Evolutionary conservation across 2,329 filamentous ascomycete genomes (phyloP).

Genomic region (Nigrospora sphaerica): DNA sequence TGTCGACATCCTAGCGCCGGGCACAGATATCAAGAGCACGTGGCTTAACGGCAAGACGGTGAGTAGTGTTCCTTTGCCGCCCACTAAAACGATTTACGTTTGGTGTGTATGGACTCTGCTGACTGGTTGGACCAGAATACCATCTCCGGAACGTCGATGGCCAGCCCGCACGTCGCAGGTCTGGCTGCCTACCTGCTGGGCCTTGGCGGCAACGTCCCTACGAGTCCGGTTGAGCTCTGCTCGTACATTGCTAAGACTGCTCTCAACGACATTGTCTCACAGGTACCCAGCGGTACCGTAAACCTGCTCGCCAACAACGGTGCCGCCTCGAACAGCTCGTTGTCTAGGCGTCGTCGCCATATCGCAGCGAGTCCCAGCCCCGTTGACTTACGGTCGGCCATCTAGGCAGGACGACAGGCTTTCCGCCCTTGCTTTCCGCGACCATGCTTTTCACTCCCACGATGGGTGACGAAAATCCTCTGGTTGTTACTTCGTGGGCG

Average conservation of each 20-base stretch:
- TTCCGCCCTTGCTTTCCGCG: too few relatives aligned
- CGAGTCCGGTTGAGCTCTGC: slow-evolving; percentile 32
- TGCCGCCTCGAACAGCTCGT: slow-evolving; percentile 5
- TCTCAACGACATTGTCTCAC: slow-evolving; percentile 28
- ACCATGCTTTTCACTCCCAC: too few relatives aligned
- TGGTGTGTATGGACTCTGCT: slow-evolving; percentile 10
- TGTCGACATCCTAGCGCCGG: slow-evolving; percentile 46
- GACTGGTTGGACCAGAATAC: slow-evolving; percentile 26
- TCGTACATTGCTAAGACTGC: slow-evolving; percentile 31
- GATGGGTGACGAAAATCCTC: too few relatives aligned
- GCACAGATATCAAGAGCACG: slow-evolving; percentile 38
- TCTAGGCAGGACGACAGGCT: too few relatives aligned
- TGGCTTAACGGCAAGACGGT: slow-evolving; percentile 29
- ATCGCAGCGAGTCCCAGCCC: too few relatives aligned
- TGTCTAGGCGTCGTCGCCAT: too few relatives aligned
- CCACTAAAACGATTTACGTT: background rate
- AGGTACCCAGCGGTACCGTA: slow-evolving; percentile 24
- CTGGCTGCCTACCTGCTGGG: slow-evolving; percentile 26
- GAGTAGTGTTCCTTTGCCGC: slow-evolving; percentile 1
- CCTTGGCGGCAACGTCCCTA: background rate
- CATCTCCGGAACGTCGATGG: slow-evolving; percentile 40
- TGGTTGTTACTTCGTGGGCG: too few relatives aligned
- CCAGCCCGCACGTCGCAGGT: slow-evolving; percentile 25
- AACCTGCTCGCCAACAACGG: slow-evolving; percentile 28
- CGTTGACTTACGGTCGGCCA: too few relatives aligned